Conservation (phyloP, 345 rosid species). For the Cardiospermum halicacabum region DNA sequence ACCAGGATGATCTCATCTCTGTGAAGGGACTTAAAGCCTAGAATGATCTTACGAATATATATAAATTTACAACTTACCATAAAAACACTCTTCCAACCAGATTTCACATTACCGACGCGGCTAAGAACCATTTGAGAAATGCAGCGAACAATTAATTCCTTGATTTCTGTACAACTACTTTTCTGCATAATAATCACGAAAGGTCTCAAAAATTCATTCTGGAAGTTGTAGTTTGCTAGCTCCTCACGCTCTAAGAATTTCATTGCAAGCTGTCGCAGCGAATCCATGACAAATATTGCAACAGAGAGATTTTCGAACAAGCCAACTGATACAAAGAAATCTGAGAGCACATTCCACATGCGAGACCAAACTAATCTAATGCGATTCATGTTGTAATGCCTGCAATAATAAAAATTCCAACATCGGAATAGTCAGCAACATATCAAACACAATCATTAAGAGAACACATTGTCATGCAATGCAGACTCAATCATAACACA, state of each 20-base stretch:
- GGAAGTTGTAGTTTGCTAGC: constrained; percentile 94
- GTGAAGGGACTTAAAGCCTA: background rate
- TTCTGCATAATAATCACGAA: constrained; percentile 93
- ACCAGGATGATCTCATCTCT: constrained; percentile 1
- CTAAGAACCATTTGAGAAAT: constrained; percentile 97
- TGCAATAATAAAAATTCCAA: constrained; percentile 32
- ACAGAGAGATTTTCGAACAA: constrained; percentile 94
- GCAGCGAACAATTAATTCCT: constrained; percentile 87
- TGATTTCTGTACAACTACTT: constrained; percentile 79
- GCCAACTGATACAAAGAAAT: constrained; percentile 93
- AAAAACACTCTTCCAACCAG: constrained; percentile 99
- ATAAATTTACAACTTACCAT: constrained; percentile 44
- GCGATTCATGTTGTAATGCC: constrained; percentile 97
- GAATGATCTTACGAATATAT: constrained; percentile 7
- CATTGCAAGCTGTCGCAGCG: constrained; percentile 94
- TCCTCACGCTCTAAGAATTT: constrained; percentile 95
- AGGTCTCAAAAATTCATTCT: constrained; percentile 92
- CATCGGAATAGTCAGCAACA: background rate
- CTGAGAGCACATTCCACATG: constrained; percentile 93
- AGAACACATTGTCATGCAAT: background rate
- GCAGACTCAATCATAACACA: background rate
- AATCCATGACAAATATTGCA: constrained; percentile 96
- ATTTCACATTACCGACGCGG: constrained; percentile 86
- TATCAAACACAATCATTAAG: background rate
- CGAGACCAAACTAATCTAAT: constrained; percentile 97